Conservation (phyloP, 495 filamentous ascomycete genomes). For the Penicillium chermesinum region DNA sequence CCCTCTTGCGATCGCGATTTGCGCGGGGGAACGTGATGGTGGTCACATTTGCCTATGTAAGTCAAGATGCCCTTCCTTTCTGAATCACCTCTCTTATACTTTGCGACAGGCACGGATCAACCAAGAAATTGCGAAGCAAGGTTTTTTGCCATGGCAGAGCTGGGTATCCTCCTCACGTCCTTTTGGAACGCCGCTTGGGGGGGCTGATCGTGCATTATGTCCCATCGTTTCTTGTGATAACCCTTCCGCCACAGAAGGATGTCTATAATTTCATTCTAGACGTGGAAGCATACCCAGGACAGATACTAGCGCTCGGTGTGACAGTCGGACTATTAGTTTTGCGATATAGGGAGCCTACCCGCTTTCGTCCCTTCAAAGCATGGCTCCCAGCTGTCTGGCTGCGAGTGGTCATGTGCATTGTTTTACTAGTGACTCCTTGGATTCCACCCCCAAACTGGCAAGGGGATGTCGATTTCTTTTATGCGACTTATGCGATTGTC, state of each 20-base stretch:
- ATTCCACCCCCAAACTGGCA: slow-evolving; percentile 45
- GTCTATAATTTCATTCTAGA: slow-evolving; percentile 72
- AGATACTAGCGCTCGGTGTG: slow-evolving; percentile 55
- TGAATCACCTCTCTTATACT: not conserved
- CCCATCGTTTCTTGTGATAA: slow-evolving; percentile 60
- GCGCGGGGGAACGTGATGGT: slow-evolving; percentile 76
- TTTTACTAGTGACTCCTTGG: slow-evolving; percentile 32
- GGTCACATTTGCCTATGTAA: slow-evolving; percentile 60
- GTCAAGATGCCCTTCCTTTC: slow-evolving; percentile 1
- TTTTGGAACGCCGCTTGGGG: slow-evolving; percentile 61
- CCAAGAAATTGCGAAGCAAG: slow-evolving; percentile 63
- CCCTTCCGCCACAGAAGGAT: slow-evolving; percentile 57
- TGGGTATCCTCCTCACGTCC: slow-evolving; percentile 60
- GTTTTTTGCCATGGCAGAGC: slow-evolving; percentile 62
- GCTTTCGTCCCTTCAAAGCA: slow-evolving; percentile 64
- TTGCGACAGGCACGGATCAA: slow-evolving; percentile 56
- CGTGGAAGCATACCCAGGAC: slow-evolving; percentile 64
- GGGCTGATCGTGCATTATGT: slow-evolving; percentile 65
- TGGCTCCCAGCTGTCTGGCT: slow-evolving; percentile 49
- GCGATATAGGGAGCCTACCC: slow-evolving; percentile 53
- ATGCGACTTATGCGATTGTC: slow-evolving; percentile 70
- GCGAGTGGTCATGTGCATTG: slow-evolving; percentile 29
- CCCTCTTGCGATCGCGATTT: slow-evolving; percentile 60
- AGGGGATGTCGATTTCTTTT: slow-evolving; percentile 56
- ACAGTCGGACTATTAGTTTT: slow-evolving; percentile 58